These are phyloP conservation scores for Lodderomyces theae DNA, from an alignment of 1,139 yeast species.

Conservation along the genomic window DNA sequence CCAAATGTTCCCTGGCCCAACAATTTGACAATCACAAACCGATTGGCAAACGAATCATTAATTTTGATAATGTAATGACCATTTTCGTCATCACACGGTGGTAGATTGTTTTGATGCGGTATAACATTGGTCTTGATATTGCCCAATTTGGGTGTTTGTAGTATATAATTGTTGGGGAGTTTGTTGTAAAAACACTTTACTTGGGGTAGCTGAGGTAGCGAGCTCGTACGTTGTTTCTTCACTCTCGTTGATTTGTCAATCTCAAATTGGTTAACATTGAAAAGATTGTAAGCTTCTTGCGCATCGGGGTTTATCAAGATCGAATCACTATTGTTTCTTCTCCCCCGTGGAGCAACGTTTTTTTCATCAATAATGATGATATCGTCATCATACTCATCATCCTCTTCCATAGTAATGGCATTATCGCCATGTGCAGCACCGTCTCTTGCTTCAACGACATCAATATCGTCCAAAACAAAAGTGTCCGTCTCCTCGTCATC, in stretches of 20 bases:
- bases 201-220: slow-evolving; percentile 69
- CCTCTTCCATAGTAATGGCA: slow-evolving; percentile 6
- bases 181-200: slow-evolving; percentile 44
- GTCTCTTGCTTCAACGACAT: slow-evolving; percentile 5
- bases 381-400: slow-evolving; percentile 20
- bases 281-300: slow-evolving; percentile 44
- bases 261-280: slow-evolving; percentile 30
- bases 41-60: slow-evolving; percentile 61
- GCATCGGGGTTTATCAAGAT: slow-evolving; percentile 40
- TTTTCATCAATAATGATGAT: slow-evolving; percentile 38
- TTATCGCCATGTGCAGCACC: slow-evolving; percentile 1
- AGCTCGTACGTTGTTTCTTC: slow-evolving; percentile 63
- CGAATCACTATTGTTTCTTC: slow-evolving; percentile 40
- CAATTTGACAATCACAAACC: slow-evolving; percentile 62
- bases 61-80: slow-evolving; percentile 76
- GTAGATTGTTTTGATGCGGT: slow-evolving; percentile 38
- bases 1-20: slow-evolving; percentile 99
- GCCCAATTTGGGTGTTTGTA: slow-evolving; percentile 44
- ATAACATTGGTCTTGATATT: slow-evolving; percentile 41
- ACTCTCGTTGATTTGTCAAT: slow-evolving; percentile 4
- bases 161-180: slow-evolving; percentile 36
- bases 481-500: slow-evolving; percentile 9
- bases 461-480: slow-evolving; percentile 7
- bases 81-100: slow-evolving; percentile 68
- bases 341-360: slow-evolving; percentile 26